phyloP scores from a whole-genome alignment of 2,329 filamentous ascomycete genomes.

The Penicillium paneum region DNA sequence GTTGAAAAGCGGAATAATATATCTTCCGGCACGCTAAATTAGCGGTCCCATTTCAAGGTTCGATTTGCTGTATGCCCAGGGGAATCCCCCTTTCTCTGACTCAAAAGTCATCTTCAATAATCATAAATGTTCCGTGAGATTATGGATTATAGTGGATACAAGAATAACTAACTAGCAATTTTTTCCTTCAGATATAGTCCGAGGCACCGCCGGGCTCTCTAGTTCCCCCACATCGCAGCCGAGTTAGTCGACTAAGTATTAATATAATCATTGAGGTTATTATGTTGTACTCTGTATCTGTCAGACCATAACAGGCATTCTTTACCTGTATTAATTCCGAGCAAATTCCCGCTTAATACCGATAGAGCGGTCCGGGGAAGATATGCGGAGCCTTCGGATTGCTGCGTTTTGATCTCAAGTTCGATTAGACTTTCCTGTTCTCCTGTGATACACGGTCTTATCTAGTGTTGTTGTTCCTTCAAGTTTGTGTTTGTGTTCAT shows the following conservation, averaged over 20 bases:
- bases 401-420: slow-evolving; percentile 21
- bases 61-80: no score
- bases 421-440: slow-evolving; percentile 14
- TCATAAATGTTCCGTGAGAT: slow-evolving; percentile 8
- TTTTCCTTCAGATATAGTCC: slow-evolving; percentile 24
- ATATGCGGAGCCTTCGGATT: slow-evolving; percentile 28
- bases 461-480: not conserved
- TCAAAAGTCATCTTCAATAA: not conserved
- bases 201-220: slow-evolving; percentile 20
- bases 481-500: not conserved
- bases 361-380: slow-evolving; percentile 27
- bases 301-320: slow-evolving; percentile 8
- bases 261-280: not conserved
- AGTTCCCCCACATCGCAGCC: slow-evolving; percentile 21
- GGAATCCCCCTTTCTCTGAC: not conserved
- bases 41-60: no score
- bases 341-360: slow-evolving; percentile 21
- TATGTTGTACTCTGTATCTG: not conserved
- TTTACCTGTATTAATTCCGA: slow-evolving; percentile 12
- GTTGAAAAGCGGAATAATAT: no score
- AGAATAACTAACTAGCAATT: slow-evolving; percentile 9
- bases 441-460: slow-evolving; percentile 15
- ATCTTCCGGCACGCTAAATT: no score
- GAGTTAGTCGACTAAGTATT: not conserved
- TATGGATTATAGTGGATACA: slow-evolving; percentile 16